Base-by-base conservation (phyloP, 2,329 filamentous ascomycete genomes). In the Aspergillus melleus region DNA sequence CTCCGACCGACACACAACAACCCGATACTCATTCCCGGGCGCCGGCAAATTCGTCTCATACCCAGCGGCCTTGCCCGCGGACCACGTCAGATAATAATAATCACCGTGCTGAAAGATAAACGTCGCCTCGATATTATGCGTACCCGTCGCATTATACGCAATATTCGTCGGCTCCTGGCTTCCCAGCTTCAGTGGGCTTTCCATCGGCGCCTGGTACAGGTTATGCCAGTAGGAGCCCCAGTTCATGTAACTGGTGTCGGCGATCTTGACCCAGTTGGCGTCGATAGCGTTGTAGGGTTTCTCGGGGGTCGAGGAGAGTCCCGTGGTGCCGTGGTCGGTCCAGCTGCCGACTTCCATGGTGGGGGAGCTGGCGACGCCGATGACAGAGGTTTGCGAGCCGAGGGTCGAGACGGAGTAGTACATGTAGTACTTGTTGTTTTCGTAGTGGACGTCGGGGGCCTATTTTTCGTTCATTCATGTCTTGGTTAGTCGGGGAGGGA, bases 181-280 rank as follows among this genome's bases (percentile, higher is more conserved):
- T 16, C 68, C 72, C 49, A 66, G 56, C 50, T 74, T 72, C 4
- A 72, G 61, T 10, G 70, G 64, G 50, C 66, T 57, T 16, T 62
- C 61, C 63, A 90, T 80, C 47, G 77, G 68, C 1, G 86, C 83
- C 69, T 86, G 84, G 78, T 84, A 88, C 59, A 90, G 80, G 68
- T 87, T 83, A 10, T 77, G 73, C 87, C 88, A 91, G 81, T 89
- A 91, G n/a, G 85, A 88, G 52, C 88, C 89, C 61, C 89, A 91
- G 61, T 80, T 85, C 64, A 88, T 74, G 59, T 81, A 79, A 64
- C 81, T 80, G 10, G 64, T 69, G 46, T 63, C 68, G 55, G 73
- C 75, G 11, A 76, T 77, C 29, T 74, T 67, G 62, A 86, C 72
- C 42, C 87, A 75, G 65, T 84, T 84, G 10, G 80, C 75, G 67